phyloP scores from a whole-genome alignment of 2,329 filamentous ascomycete genomes.

The Fusarium sp. region DNA sequence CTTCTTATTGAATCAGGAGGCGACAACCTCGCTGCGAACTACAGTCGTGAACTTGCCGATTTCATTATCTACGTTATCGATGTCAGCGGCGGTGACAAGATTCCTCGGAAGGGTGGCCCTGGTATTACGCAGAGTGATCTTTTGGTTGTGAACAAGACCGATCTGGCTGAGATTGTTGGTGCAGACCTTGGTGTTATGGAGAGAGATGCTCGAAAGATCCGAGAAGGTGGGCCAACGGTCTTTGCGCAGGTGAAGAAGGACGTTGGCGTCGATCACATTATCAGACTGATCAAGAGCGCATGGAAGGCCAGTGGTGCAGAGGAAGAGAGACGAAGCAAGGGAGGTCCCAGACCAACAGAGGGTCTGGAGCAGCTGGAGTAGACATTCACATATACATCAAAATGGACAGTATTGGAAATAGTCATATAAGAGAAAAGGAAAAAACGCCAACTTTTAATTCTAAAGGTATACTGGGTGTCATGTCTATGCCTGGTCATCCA shows the following conservation, averaged over 20 bases:
- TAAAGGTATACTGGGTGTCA: constrained; percentile 45
- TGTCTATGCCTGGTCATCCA: constrained; percentile 48
- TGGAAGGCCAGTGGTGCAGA: constrained; percentile 92
- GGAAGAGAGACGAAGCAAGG: constrained; percentile 62
- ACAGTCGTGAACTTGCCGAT: constrained; percentile 92
- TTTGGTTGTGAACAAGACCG: constrained; percentile 96
- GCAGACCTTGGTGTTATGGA: constrained; percentile 96
- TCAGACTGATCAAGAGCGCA: constrained; percentile 87
- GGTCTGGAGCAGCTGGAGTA: constrained; percentile 60
- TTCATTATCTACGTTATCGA: constrained; percentile 99
- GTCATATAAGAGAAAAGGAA: constrained; percentile 19
- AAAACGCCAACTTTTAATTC: constrained; percentile 45
- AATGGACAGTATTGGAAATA: background rate
- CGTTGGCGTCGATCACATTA: constrained; percentile 85
- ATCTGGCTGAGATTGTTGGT: constrained; percentile 88
- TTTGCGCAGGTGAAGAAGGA: constrained; percentile 98
- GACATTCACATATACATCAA: constrained; percentile 4
- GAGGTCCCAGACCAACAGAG: constrained; percentile 67
- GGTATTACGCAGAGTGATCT: constrained; percentile 97
- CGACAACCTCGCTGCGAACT: constrained; percentile 97
- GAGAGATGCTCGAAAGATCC: constrained; percentile 90
- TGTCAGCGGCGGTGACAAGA: constrained; percentile 95
- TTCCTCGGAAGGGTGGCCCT: constrained; percentile 93
- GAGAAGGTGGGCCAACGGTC: constrained; percentile 93
- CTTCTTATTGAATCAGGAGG: constrained; percentile 95